A percentile compares a stretch with the other conserved stretches of the same genome.
Evolutionary conservation across 106 monocot species (phyloP).

Genomic region (Allium sativum): DNA sequence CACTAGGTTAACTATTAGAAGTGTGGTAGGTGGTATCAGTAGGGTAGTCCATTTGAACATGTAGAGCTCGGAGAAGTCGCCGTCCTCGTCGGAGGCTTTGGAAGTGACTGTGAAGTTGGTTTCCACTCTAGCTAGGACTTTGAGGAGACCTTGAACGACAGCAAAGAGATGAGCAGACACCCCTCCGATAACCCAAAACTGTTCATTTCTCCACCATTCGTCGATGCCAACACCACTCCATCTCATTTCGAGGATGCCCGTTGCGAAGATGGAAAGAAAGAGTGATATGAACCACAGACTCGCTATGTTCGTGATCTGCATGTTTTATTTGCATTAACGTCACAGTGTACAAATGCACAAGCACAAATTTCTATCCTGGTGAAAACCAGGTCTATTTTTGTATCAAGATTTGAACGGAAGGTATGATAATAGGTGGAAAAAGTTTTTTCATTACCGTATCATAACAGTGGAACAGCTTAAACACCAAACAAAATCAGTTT

Average conservation of each 20-base stretch:
- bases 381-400: no score
- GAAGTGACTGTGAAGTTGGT: constrained; percentile 95
- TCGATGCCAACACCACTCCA: constrained; percentile 95
- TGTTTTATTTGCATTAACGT: not conserved
- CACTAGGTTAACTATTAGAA: constrained; percentile 76
- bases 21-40: constrained; percentile 82
- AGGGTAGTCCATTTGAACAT: constrained; percentile 99
- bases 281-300: constrained; percentile 95
- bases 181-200: constrained; percentile 39
- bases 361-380: no score
- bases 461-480: constrained; percentile 62
- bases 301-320: constrained; percentile 84
- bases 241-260: constrained; percentile 90
- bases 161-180: constrained; percentile 82
- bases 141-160: constrained; percentile 86
- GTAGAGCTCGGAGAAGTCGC: constrained; percentile 79
- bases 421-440: not conserved
- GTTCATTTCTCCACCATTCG: constrained; percentile 98
- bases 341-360: no score
- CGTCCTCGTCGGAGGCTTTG: constrained; percentile 85
- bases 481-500: constrained; percentile 5
- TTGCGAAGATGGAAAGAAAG: constrained; percentile 86
- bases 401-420: not conserved
- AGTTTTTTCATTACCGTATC: constrained; percentile 11
- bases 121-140: constrained; percentile 87